Base-by-base conservation (phyloP, 805 yeast species). In the Schwanniomyces polymorphus region DNA sequence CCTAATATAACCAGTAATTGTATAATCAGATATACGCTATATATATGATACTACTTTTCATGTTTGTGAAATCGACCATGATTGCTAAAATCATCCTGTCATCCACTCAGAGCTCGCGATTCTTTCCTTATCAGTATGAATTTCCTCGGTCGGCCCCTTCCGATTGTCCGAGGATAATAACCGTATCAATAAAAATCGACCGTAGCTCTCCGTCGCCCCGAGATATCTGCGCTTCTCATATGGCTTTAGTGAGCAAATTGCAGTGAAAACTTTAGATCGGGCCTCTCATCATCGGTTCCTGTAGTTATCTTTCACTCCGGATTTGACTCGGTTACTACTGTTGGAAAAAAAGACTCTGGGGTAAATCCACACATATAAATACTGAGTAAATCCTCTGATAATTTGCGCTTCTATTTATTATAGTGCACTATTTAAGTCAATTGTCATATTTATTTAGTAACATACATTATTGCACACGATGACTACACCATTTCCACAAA, bases 401-500 rank as follows among this genome's bases (percentile, higher is more conserved):
- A 9, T 18, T 37, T 37, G 35, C 21, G 21, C 10, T 16, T 1
- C 14, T 31, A 31, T 14, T 28, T 31, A 31, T 28, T 31, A 31
- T 31, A 3, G 18, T 31, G 9, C 9, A 31, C 35, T 16, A 18
- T 7, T 31, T 16, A 31, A 31, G 35, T 16, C 35, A 31, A 31
- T 31, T 31, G 35, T 8, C 35, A 31, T 31, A 31, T 31, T 31
- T 31, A 31, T 31, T 28, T 31, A 31, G 35, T 31, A 31, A 7
- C 11, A 21, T n/a, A 37, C 16, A 14, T 37, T 37, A 1, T 21
- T 18, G 21, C 27, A 37, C 16, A 37, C 39, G 14, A 70, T 70
- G 75, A 58, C 74, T 35, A 41, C 66, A 43, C 81, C 81, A 53
- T 77, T 76, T 57, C 81, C 81, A 48, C 58, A 63, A 52, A 61